Base-by-base conservation (phyloP, 2,329 filamentous ascomycete species). In the Aspergillus glaucus region DNA sequence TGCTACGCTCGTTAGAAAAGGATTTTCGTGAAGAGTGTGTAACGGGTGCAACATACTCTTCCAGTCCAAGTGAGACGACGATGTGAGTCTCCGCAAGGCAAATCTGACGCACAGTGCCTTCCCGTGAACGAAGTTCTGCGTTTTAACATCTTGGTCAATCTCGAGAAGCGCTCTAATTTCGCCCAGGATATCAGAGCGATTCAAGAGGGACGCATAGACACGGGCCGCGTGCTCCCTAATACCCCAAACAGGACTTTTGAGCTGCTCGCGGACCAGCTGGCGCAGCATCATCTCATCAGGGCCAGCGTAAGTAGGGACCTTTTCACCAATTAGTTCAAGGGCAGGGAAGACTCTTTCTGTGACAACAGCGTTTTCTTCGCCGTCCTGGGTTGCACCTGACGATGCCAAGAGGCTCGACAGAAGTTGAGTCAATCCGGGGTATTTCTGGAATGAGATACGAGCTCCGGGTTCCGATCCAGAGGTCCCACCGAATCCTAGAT, bases 401-500 rank as follows among this genome's bases (percentile, higher is more conserved):
- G 63, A 54, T 2, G 55, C 54, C n/a, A 73, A 55, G 39, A 73
- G 61, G 9, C 58, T 57, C 2, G 67, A 67, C 3, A 73, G 56
- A 17, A 71, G 49, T 21, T 68, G 59, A 14, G 68, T 54, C 6
- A 72, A 52, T 10, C 68, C 68, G 6, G 67, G 62, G 43, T 72
- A 72, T 48, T 70, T 72, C 8, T 64, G 60, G 49, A 73, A 72
- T 22, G 65, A 62, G 12, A 72, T 63, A 48, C 66, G 64, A 30
- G 66, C 59, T 6, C 67, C 69, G 14, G 68, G 62, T 36, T 74
- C 70, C 3, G 67, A 44, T 71, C 78, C 64, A 78, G 67, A 68
- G 19, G 43, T 46, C 15, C 67, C 67, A 15, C 67, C 66, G 32
- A 71, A 69, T 5, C 85, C 60, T 78, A 83, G 43, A 69, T 73